These are phyloP conservation scores for Limonium bicolor DNA, from an alignment of 148 eudicot genomes.

Conservation along the genomic window DNA sequence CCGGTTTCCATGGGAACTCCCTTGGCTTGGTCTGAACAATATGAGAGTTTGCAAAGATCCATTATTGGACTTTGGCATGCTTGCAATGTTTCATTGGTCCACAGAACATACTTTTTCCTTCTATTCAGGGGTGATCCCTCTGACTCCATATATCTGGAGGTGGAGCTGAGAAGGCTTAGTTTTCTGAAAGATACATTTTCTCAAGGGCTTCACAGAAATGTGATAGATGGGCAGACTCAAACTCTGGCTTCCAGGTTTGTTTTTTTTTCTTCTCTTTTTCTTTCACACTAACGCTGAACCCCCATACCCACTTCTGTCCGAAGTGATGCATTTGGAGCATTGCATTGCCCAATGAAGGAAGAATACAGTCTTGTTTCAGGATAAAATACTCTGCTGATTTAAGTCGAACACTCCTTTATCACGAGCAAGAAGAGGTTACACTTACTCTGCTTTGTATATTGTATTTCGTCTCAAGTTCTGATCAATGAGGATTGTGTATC, in stretches of 20 bases:
- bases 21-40: constrained; percentile 36
- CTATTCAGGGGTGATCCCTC: constrained; percentile 81
- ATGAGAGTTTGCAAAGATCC: constrained; percentile 35
- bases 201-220: constrained; percentile 25
- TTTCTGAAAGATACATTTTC: constrained; percentile 49
- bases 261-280: not conserved
- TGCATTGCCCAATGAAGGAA: too few relatives aligned
- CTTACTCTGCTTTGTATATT: too few relatives aligned
- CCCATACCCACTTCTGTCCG: too few relatives aligned
- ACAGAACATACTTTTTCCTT: constrained; percentile 73
- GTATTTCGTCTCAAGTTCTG: too few relatives aligned
- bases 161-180: constrained; percentile 68
- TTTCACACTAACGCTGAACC: too few relatives aligned
- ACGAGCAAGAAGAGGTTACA: not conserved
- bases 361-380: too few relatives aligned
- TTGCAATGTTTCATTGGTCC: constrained; percentile 61
- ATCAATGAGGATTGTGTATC: not conserved
- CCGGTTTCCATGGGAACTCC: constrained; percentile 12
- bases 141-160: constrained; percentile 78
- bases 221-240: constrained; percentile 38
- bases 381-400: not conserved
- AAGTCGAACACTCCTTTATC: not conserved
- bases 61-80: constrained; percentile 76
- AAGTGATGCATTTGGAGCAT: too few relatives aligned
- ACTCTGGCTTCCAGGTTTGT: constrained; percentile 39